A percentile compares a stretch with the other conserved stretches of the same genome.
Conservation (phyloP, 106 monocot genomes). For the Xerophyta viscosa region DNA sequence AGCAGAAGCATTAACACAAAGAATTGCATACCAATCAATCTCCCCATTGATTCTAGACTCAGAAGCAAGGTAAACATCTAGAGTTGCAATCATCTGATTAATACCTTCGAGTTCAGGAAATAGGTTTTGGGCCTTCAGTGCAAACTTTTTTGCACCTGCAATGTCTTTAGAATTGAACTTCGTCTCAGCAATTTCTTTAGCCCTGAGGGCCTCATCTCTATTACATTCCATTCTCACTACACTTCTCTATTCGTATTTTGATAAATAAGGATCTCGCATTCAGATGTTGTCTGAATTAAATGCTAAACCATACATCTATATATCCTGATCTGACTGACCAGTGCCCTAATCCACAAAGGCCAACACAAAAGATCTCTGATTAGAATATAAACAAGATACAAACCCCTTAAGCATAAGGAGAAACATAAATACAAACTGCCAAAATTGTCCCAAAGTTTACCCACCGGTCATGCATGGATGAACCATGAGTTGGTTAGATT, state of each 20-base stretch:
- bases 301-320: too few species aligned
- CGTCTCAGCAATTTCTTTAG: slow-evolving; percentile 41
- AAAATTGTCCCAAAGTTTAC: too few species aligned
- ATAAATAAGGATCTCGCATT: background rate
- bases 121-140: slow-evolving; percentile 32
- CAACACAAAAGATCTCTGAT: too few species aligned
- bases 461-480: too few species aligned
- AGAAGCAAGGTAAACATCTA: slow-evolving; percentile 21
- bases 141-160: slow-evolving; percentile 42
- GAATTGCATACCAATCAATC: slow-evolving; percentile 13
- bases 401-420: too few species aligned
- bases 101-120: slow-evolving; percentile 30
- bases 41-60: slow-evolving; percentile 17
- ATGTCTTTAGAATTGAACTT: slow-evolving; percentile 28
- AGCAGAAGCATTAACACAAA: slow-evolving; percentile 2
- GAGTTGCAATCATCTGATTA: slow-evolving; percentile 29
- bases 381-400: too few species aligned
- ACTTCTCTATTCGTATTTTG: background rate
- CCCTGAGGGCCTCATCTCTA: slow-evolving; percentile 43
- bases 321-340: too few species aligned
- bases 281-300: too few species aligned
- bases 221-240: slow-evolving; percentile 33
- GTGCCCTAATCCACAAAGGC: too few species aligned
- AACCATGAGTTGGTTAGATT: too few species aligned
- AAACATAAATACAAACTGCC: too few species aligned